These are phyloP conservation scores for Colletotrichum shisoi DNA, from an alignment of 2,329 filamentous ascomycete species.

Conservation along the genomic window DNA sequence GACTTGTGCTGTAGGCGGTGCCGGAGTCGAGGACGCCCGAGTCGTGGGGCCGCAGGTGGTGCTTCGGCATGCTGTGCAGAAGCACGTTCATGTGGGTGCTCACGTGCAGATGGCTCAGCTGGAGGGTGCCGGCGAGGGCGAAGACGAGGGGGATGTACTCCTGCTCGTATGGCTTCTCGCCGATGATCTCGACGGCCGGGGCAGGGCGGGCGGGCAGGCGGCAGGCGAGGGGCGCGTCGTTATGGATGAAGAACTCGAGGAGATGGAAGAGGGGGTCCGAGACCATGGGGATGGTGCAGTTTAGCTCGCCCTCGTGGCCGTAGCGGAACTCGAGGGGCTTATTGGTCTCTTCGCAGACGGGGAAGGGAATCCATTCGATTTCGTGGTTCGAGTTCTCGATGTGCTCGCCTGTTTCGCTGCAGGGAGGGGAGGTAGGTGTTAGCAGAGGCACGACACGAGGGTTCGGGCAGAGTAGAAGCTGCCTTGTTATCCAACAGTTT, in stretches of 20 bases:
- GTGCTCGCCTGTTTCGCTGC: conserved; percentile 86
- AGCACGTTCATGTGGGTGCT: conserved; percentile 89
- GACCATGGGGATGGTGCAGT: conserved; percentile 82
- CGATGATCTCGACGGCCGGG: conserved; percentile 62
- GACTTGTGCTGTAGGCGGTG: conserved; percentile 83
- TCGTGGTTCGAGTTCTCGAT: conserved; percentile 82
- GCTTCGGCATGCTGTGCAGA: conserved; percentile 73
- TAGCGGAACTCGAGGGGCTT: conserved; percentile 85
- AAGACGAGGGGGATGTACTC: conserved; percentile 87
- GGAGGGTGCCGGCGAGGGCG: conserved; percentile 86
- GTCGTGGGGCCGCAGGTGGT: conserved; percentile 68
- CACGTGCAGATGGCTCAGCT: conserved; percentile 88
- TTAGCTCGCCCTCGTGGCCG: conserved; percentile 80
- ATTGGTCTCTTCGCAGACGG: conserved; percentile 85
- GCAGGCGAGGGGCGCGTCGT: conserved; percentile 90
- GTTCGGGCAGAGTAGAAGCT: too few species aligned
- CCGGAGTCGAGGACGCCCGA: conserved; percentile 86
- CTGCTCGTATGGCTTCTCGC: conserved; percentile 58
- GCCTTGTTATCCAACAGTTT: not conserved
- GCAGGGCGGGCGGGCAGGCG: conserved; percentile 82
- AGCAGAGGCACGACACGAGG: not conserved
- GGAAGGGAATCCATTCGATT: conserved; percentile 91
- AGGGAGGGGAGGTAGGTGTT: conserved; percentile 25
- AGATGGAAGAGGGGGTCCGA: conserved; percentile 85
- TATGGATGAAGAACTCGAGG: conserved; percentile 97